Base-by-base conservation (phyloP, 176 grass and related monocot genomes). In the Secale cereale region DNA sequence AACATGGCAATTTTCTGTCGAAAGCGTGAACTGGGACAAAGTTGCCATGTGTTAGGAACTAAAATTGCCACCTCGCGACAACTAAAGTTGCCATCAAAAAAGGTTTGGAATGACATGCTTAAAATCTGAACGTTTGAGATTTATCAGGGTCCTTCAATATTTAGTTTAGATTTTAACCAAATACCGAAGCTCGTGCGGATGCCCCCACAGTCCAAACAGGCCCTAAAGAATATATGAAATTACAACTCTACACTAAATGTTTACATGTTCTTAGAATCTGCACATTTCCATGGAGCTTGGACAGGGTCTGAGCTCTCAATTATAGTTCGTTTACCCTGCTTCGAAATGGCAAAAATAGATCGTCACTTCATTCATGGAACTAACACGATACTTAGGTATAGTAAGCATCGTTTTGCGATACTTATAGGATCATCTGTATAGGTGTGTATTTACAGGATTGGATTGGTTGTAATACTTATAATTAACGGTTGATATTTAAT, bases 401-500 rank as follows among this genome's bases (percentile, higher is more conserved):
- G 48, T 6, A 46, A 7, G 3, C 10, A 13, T 9, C n/a, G 6
- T 36, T 65, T 66, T n/a, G 59, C 40, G 5, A 80, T 19, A n/a
- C n/a, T n/a, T n/a, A n/a, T n/a, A n/a, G n/a, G n/a, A n/a, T 30
- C 59, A 4, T 57, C 7, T 69, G 28, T 6, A 8, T 60, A 28
- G 19, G 3, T 80, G 37, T 33, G 17, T 48, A 46, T 22, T 85
- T 59, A 67, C 14, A 31, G 11, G 7, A 80, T 45, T 46, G 16
- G 26, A 32, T 65, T 82, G 27, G 28, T 78, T 27, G 23, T 10
- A 75, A 13, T 74, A 41, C 52, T 52, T 19, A 1, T 74, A 41
- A 62, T 25, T 69, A 59, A 85, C 56, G 6, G 27, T 59, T 82
- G 19, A 11, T 81, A 74, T 83, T 86, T 2, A 56, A 70, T 93